These are phyloP conservation scores for Plasmodium cynomolgi DNA, from an alignment of 169 alveolate genomes.

Conservation along the genomic window DNA sequence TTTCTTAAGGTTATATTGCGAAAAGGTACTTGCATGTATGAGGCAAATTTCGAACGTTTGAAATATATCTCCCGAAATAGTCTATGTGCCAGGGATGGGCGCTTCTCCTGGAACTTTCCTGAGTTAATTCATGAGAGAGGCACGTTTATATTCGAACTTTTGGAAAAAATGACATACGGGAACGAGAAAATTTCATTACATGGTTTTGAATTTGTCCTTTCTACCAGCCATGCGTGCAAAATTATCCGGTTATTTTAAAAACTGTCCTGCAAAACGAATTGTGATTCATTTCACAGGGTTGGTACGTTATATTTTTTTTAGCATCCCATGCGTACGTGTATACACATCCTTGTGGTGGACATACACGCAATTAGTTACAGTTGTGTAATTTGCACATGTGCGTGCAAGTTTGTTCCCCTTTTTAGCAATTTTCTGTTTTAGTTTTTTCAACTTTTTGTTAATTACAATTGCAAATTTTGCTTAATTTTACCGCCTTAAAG, in stretches of 20 bases:
- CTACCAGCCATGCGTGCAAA: neutral
- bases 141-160: neutral
- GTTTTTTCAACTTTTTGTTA: neutral
- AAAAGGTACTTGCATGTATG: neutral
- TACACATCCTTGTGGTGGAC: neutral
- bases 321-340: neutral
- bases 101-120: neutral
- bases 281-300: neutral
- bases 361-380: neutral
- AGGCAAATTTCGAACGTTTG: neutral
- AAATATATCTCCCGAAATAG: neutral
- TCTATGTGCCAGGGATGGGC: neutral
- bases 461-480: neutral
- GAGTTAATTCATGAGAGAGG: neutral
- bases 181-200: neutral
- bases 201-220: neutral
- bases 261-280: neutral
- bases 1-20: neutral
- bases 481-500: neutral
- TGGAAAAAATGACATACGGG: neutral
- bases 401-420: neutral
- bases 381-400: conserved; percentile 1
- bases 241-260: neutral
- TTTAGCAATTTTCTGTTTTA: neutral
- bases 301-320: neutral